A percentile compares a stretch with the other conserved stretches of the same genome.
These are phyloP conservation scores for Rhizomucor miehei DNA, from an alignment of 371 early-diverging fungal genomes.

Conservation along the genomic window DNA sequence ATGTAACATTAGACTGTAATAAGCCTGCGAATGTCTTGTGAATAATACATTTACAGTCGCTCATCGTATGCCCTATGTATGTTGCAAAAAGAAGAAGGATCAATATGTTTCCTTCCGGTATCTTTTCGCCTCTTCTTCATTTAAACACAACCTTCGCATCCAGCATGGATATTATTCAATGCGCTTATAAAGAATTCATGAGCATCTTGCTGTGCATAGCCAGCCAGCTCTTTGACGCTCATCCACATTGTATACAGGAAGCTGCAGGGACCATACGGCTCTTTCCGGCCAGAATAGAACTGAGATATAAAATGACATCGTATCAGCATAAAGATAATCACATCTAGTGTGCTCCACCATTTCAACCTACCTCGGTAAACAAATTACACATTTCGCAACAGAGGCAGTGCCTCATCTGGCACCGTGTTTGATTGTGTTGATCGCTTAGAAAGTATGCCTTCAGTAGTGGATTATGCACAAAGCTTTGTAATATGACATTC, in stretches of 20 bases:
- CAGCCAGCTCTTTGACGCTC: constrained; percentile 81
- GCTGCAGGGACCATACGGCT: constrained; percentile 80
- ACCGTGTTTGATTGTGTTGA: constrained; percentile 69
- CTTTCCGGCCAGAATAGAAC: constrained; percentile 68
- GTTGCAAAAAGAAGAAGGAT: background rate
- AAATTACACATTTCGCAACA: constrained; percentile 90
- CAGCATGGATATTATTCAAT: constrained; percentile 83
- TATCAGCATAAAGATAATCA: background rate
- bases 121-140: background rate
- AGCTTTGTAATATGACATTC: constrained; percentile 89
- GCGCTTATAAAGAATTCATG: constrained; percentile 95
- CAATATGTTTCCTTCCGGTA: too few relatives aligned
- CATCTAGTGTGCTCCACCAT: background rate
- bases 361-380: constrained; percentile 58
- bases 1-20: constrained; percentile 87
- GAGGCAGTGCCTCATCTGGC: constrained; percentile 74
- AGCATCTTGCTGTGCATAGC: constrained; percentile 95
- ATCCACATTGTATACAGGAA: constrained; percentile 91
- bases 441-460: constrained; percentile 86
- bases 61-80: constrained; percentile 26
- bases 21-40: constrained; percentile 91
- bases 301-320: constrained; percentile 14
- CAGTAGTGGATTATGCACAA: constrained; percentile 89
- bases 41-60: constrained; percentile 80
- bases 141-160: constrained; percentile 31